Percentiles rank a stretch among this genome's conserved stretches.
Evolutionary conservation across 345 rosid genomes (phyloP).

Genomic region (Pugionium cornutum): DNA sequence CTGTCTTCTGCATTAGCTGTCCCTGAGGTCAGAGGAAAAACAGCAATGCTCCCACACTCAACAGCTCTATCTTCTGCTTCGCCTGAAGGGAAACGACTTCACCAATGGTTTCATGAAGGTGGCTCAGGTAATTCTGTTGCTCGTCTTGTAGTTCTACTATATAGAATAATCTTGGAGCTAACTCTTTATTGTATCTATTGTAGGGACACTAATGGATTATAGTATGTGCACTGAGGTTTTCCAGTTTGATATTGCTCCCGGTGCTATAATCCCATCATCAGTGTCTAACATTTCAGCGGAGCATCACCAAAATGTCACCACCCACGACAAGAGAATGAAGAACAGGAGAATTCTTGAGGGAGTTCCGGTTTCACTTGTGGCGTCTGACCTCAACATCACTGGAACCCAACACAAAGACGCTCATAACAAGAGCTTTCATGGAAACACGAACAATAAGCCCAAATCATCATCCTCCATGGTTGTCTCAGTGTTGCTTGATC

Average conservation of each 20-base stretch:
- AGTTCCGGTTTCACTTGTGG: conserved; percentile 53
- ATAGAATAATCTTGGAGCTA: background rate
- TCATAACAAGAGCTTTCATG: conserved; percentile 48
- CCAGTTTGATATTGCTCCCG: conserved; percentile 70
- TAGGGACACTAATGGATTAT: conserved; percentile 87
- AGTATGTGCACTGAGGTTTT: conserved; percentile 96
- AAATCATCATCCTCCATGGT: conserved; percentile 72
- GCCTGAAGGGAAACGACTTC: conserved; percentile 66
- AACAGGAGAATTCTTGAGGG: conserved; percentile 72
- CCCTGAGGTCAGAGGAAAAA: conserved; percentile 51
- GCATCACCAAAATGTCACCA: conserved; percentile 47
- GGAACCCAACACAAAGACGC: conserved; percentile 42
- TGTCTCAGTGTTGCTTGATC: conserved; percentile 91
- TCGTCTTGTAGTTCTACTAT: background rate
- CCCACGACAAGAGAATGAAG: conserved; percentile 45
- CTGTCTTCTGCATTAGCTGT: conserved; percentile 66
- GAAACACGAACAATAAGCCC: conserved; percentile 40
- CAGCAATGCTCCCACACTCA: conserved; percentile 52
- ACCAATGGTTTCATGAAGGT: conserved; percentile 98
- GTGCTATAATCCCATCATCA: conserved; percentile 74
- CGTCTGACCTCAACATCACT: conserved; percentile 57
- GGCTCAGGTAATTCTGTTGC: conserved; percentile 63
- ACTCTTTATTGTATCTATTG: conserved; percentile 13
- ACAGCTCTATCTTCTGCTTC: conserved; percentile 60
- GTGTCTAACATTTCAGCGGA: conserved; percentile 57